Conservation (phyloP, 2,329 filamentous ascomycete genomes). For the Venturia asperata region DNA sequence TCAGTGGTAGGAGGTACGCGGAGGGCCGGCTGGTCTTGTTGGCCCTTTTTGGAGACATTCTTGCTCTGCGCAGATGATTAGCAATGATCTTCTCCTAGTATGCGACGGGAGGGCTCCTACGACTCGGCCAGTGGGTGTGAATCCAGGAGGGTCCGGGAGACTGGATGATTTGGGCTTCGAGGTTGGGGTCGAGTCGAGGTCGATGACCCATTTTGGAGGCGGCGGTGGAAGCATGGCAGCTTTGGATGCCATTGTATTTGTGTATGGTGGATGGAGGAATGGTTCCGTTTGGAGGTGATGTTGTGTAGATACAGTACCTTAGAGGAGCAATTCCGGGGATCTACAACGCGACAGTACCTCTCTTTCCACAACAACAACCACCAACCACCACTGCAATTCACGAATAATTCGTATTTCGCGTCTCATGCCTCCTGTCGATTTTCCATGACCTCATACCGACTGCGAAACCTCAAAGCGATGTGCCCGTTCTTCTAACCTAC, state of each 20-base stretch:
- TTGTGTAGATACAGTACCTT: not conserved
- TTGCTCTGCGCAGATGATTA: conserved; percentile 8
- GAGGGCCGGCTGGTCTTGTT: conserved; percentile 35
- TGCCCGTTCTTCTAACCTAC: not conserved
- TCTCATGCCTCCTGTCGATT: not conserved
- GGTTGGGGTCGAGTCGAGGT: conserved; percentile 64
- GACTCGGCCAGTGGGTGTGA: conserved; percentile 42
- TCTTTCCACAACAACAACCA: not conserved
- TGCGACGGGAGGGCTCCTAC: not conserved
- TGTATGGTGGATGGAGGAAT: not conserved
- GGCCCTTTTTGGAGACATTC: conserved; percentile 23
- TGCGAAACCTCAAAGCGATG: not conserved
- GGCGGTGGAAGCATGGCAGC: conserved; percentile 32
- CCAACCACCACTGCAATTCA: not conserved
- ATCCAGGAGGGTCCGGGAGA: conserved; percentile 83
- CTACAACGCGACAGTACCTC: not conserved
- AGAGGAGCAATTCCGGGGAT: not conserved
- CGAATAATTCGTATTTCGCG: not conserved
- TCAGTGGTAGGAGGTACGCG: conserved; percentile 65
- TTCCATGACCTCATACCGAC: not conserved
- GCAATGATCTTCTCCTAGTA: conserved; percentile 6
- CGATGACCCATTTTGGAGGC: conserved; percentile 73
- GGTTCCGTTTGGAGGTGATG: not conserved
- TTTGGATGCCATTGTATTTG: not conserved
- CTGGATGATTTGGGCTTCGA: conserved; percentile 58